phyloP scores from a whole-genome alignment of 345 rosid genomes.

The Eucalyptus brandiana region DNA sequence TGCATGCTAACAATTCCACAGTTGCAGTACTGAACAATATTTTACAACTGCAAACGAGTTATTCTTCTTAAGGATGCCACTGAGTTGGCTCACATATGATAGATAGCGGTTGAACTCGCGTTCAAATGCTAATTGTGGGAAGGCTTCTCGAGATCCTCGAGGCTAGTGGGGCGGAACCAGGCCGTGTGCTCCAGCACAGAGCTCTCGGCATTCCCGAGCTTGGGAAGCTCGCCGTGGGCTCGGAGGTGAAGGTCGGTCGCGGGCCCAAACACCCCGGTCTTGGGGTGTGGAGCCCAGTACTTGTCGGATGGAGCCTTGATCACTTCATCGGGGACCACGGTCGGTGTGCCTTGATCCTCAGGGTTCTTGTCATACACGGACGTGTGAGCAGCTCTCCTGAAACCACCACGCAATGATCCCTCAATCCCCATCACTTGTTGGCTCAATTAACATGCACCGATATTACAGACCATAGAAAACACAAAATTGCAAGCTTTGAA shows the following conservation, averaged over 20 bases:
- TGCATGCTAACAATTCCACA: background rate
- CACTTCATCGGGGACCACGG: slow-evolving; percentile 59
- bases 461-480: background rate
- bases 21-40: background rate
- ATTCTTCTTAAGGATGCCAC: background rate
- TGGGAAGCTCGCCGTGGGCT: background rate
- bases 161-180: slow-evolving; percentile 89
- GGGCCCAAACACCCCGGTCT: slow-evolving; percentile 89
- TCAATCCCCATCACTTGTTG: background rate
- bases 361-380: slow-evolving; percentile 78
- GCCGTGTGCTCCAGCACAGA: slow-evolving; percentile 72
- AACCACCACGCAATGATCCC: background rate
- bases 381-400: slow-evolving; percentile 37
- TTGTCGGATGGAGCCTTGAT: slow-evolving; percentile 54
- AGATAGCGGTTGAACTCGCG: background rate
- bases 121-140: background rate
- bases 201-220: background rate
- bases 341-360: slow-evolving; percentile 46
- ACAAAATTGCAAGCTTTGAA: background rate
- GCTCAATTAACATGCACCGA: background rate
- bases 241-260: slow-evolving; percentile 16
- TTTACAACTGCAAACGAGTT: background rate
- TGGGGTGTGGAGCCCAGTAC: slow-evolving; percentile 95
- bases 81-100: background rate
- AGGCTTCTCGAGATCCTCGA: slow-evolving; percentile 91